These are phyloP conservation scores for Tulasnella sp. DNA, from an alignment of 768 basidiomycete genomes.

Conservation along the genomic window DNA sequence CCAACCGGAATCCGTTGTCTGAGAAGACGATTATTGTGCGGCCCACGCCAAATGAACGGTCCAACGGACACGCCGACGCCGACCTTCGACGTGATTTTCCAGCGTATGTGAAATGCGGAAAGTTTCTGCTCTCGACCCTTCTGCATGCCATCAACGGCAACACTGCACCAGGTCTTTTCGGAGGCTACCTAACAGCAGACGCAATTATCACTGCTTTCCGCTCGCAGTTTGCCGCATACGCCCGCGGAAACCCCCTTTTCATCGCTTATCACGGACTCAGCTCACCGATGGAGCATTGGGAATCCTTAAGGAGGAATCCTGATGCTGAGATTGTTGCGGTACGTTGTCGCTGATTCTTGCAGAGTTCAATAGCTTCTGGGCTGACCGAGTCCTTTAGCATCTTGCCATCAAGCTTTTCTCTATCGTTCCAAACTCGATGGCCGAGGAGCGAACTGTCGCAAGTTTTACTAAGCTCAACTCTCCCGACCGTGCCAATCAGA, in stretches of 20 bases:
- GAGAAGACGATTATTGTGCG: too few relatives aligned
- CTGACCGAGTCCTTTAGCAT: too few relatives aligned
- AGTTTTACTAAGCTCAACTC: conserved; percentile 32
- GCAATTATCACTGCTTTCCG: not conserved
- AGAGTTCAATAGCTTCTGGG: too few relatives aligned
- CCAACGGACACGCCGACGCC: conserved; percentile 28
- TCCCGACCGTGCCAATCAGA: conserved; percentile 29
- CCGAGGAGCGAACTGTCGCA: conserved; percentile 35
- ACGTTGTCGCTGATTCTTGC: conserved; percentile 1
- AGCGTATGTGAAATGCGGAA: conserved; percentile 18
- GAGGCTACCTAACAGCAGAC: not conserved
- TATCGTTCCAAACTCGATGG: conserved; percentile 34
- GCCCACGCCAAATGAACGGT: too few relatives aligned
- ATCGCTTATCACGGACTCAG: not conserved
- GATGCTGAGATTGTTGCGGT: conserved; percentile 32
- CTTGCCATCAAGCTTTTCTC: conserved; percentile 33
- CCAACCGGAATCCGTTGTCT: too few relatives aligned
- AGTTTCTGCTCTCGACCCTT: conserved; percentile 18
- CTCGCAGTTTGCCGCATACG: conserved; percentile 24
- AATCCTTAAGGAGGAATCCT: conserved; percentile 17
- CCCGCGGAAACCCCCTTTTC: conserved; percentile 23
- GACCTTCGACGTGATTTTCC: conserved; percentile 27
- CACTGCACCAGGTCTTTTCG: conserved; percentile 20
- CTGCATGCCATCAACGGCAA: conserved; percentile 20
- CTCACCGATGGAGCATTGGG: conserved; percentile 17